phyloP scores from a whole-genome alignment of 805 yeast species.

The Dipodascus albidus region DNA sequence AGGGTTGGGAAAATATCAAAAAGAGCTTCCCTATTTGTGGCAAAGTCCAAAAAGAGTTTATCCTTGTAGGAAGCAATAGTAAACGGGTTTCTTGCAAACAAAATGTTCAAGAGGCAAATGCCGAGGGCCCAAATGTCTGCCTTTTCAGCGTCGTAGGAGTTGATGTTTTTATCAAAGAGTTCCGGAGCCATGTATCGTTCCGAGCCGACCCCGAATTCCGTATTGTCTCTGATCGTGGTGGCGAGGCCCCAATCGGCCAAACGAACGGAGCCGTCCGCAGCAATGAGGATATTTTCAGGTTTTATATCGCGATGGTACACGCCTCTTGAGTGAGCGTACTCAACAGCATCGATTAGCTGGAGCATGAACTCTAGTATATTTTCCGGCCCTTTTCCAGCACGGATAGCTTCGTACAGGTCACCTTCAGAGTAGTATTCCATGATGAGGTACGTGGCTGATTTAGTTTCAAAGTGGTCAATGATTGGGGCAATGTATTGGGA shows the following conservation, averaged over 20 bases:
- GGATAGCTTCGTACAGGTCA: slow-evolving; percentile 78
- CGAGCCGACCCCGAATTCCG: slow-evolving; percentile 78
- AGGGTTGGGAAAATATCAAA: slow-evolving; percentile 86
- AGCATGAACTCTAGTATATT: slow-evolving; percentile 36
- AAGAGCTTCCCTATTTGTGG: slow-evolving; percentile 75
- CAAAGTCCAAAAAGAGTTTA: slow-evolving; percentile 74
- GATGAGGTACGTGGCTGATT: slow-evolving; percentile 43
- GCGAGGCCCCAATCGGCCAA: slow-evolving; percentile 90
- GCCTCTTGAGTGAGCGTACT: slow-evolving; percentile 58
- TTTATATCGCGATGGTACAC: slow-evolving; percentile 95
- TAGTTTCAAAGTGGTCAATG: slow-evolving; percentile 56
- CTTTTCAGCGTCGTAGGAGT: slow-evolving; percentile 61
- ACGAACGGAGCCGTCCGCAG: slow-evolving; percentile 42
- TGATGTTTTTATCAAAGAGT: slow-evolving; percentile 44
- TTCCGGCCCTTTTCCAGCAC: slow-evolving; percentile 43
- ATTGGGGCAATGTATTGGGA: slow-evolving; percentile 68
- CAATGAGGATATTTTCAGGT: slow-evolving; percentile 79
- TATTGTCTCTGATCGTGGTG: slow-evolving; percentile 43
- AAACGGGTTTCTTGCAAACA: slow-evolving; percentile 86
- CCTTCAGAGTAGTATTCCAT: slow-evolving; percentile 84
- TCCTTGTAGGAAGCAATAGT: slow-evolving; percentile 70
- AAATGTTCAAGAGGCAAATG: slow-evolving; percentile 65
- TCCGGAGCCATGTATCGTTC: slow-evolving; percentile 96
- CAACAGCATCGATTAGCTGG: slow-evolving; percentile 72
- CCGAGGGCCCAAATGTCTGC: slow-evolving; percentile 89